These are phyloP conservation scores for Aspergillus affinis DNA, from an alignment of 495 filamentous ascomycete species.

Conservation along the genomic window DNA sequence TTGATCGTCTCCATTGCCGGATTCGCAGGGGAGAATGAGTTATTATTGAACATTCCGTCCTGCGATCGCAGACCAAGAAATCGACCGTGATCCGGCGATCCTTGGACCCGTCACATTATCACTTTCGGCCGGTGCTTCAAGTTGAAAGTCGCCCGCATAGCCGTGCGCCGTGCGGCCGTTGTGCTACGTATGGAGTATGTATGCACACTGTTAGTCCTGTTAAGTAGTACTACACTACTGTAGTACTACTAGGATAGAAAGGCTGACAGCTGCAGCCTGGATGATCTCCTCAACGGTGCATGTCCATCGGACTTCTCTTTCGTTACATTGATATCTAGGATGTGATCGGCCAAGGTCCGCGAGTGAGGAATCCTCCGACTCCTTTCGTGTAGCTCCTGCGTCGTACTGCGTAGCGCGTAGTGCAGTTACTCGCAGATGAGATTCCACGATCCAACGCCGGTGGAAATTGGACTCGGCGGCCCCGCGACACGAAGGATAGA, in stretches of 20 bases:
- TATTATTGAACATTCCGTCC: background rate
- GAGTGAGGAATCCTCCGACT: background rate
- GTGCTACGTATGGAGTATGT: no score
- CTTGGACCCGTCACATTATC: slow-evolving; percentile 20
- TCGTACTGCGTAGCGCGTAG: no score
- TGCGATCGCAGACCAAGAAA: no score
- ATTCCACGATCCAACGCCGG: no score
- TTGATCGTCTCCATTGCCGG: no score
- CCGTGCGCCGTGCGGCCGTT: background rate
- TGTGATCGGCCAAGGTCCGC: background rate
- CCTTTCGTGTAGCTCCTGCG: no score
- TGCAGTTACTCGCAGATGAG: no score
- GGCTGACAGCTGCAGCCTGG: slow-evolving; percentile 15
- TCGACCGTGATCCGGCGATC: background rate
- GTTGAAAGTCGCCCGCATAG: slow-evolving; percentile 2
- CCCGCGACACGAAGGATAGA: background rate
- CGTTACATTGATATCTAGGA: background rate
- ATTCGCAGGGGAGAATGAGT: background rate
- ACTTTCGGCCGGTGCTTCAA: slow-evolving; percentile 19
- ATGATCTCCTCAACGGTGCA: slow-evolving; percentile 11
- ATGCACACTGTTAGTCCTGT: no score
- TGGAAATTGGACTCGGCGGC: no score
- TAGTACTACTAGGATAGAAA: no score
- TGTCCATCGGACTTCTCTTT: background rate
- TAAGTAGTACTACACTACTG: no score